These are phyloP conservation scores for Brassica cretica DNA, from an alignment of 345 rosid genomes.

Conservation along the genomic window DNA sequence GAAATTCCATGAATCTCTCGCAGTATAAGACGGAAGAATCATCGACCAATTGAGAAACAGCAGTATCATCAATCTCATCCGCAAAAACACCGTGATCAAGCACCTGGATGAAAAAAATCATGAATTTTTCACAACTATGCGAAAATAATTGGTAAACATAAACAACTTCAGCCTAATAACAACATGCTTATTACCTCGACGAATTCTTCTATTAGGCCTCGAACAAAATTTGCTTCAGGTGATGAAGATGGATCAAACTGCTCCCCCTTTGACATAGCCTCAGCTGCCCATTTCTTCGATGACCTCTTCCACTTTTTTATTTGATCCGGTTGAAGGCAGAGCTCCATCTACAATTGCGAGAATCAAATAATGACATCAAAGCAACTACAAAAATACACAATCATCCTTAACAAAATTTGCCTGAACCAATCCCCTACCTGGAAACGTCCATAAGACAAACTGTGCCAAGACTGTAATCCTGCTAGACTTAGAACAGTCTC, in stretches of 20 bases:
- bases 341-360: conserved; percentile 72
- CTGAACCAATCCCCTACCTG: conserved; percentile 51
- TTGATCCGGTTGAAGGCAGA: conserved; percentile 76
- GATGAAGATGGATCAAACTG: conserved; percentile 59
- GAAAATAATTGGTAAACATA: conserved; percentile 12
- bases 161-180: conserved; percentile 16
- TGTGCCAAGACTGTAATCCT: conserved; percentile 82
- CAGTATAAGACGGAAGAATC: conserved; percentile 85
- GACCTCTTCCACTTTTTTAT: conserved; percentile 88
- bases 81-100: conserved; percentile 71
- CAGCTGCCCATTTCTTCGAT: conserved; percentile 77
- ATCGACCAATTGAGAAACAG: conserved; percentile 48
- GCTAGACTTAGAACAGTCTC: conserved; percentile 81
- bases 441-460: conserved; percentile 94
- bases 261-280: conserved; percentile 57
- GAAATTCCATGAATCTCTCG: conserved; percentile 97
- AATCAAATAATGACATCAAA: conserved; percentile 22
- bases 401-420: not conserved
- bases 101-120: conserved; percentile 48
- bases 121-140: conserved; percentile 3
- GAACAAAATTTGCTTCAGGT: conserved; percentile 76
- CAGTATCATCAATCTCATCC: conserved; percentile 43
- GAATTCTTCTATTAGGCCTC: conserved; percentile 74
- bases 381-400: not conserved
- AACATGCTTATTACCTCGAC: conserved; percentile 17